Percentiles rank a stretch among this genome's conserved stretches.
Evolutionary conservation across 345 rosid genomes (phyloP).

Genomic region (Leavenworthia alabamica): DNA sequence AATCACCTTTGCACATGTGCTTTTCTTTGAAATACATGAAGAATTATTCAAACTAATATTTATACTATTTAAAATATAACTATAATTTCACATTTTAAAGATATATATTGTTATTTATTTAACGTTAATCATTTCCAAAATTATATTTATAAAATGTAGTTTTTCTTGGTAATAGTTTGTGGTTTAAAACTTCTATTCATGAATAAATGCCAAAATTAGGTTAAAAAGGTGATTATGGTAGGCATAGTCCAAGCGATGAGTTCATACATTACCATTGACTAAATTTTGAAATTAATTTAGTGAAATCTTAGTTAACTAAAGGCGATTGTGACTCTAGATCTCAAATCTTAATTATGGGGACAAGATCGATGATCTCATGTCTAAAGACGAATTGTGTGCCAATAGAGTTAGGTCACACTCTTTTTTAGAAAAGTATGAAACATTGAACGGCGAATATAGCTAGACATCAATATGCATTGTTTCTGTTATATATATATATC

Average conservation of each 20-base stretch:
- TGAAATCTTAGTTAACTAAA: constrained; percentile 24
- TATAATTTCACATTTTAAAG: background rate
- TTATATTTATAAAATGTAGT: background rate
- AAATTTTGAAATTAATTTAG: constrained; percentile 3
- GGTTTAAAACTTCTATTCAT: constrained; percentile 7
- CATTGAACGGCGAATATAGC: background rate
- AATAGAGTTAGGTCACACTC: constrained; percentile 26
- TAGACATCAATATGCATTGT: background rate
- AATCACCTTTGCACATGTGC: constrained; percentile 22
- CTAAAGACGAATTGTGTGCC: constrained; percentile 20
- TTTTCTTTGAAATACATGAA: background rate
- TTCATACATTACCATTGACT: constrained; percentile 24
- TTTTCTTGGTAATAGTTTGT: background rate
- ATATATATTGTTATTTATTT: background rate
- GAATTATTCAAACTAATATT: background rate
- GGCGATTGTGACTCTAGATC: constrained; percentile 28
- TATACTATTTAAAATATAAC: background rate
- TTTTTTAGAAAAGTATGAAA: constrained; percentile 9
- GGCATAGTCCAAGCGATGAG: constrained; percentile 29
- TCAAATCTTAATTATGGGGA: constrained; percentile 29
- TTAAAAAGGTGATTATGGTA: constrained; percentile 10
- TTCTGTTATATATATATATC: background rate
- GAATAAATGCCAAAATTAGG: constrained; percentile 20
- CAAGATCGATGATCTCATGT: constrained; percentile 30
- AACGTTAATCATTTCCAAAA: background rate